Base-by-base conservation (phyloP, 2,329 filamentous ascomycete species). In the Fusarium vanettenii region DNA sequence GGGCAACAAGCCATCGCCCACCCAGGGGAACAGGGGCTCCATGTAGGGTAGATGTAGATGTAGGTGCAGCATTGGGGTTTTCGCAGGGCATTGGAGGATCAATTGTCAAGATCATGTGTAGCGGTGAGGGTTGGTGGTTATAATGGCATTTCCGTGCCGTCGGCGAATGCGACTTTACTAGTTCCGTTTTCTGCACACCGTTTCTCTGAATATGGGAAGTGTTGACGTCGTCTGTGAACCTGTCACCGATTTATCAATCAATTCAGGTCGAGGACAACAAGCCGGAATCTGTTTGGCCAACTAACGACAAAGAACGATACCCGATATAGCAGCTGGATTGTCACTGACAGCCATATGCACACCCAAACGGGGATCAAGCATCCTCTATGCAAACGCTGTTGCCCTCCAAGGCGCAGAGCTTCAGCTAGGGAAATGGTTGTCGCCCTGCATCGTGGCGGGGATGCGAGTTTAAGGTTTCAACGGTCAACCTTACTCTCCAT, bases 391-490 rank as follows among this genome's bases (percentile, higher is more conserved):
- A 55, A 55, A 33, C 50, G 27, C 18, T 20, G 27, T 55, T 20
- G 50, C 50, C 27, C 27, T 55, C 50, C 50, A 55, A 55, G 50
- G 50, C 50, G 50, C 6, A 55, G 50, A 55, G 50, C 18, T 55
- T 55, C 50, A 33, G 27, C 13, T 22, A 43, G 8, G n/a, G 41
- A 20, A 43, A 22, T 37, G 37, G 52, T 37, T 22, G 67, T 68
- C 63, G 69, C 64, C 39, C 45, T 64, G 52, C 61, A 63, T 64
- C 25, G 31, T 48, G 52, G 60, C 68, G 67, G 63, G 71, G 71
- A 71, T 45, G 57, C n/a, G 16, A 52, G 33, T 60, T 78, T 74
- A 74, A 73, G 56, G 71, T 67, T 69, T 59, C 52, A 73, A 73
- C 67, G 56, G 75, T 67, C 72, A 73, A 72, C 60, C 71, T 67